Evolutionary conservation across 495 filamentous ascomycete species (phyloP).

Genomic region (Trichoderma orchidacearum): DNA sequence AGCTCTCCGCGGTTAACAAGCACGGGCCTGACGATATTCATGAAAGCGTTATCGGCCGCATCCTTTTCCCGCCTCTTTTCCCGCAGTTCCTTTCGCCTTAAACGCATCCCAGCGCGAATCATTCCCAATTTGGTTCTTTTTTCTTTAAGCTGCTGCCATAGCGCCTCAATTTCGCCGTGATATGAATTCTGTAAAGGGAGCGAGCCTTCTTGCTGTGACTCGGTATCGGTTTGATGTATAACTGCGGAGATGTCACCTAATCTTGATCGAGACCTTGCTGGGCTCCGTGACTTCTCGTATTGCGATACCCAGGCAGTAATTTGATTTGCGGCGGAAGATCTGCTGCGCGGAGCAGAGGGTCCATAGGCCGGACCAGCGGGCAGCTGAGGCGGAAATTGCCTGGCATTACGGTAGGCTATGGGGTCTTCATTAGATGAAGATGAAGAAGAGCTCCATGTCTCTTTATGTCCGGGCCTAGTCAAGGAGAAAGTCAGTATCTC

Average conservation of each 20-base stretch:
- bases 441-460: not conserved
- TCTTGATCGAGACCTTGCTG: not conserved
- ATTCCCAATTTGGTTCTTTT: slow-evolving; percentile 5
- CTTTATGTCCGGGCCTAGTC: not conserved
- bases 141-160: slow-evolving; percentile 8
- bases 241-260: not conserved
- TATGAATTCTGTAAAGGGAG: not conserved
- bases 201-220: slow-evolving; percentile 5
- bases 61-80: slow-evolving; percentile 8
- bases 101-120: slow-evolving; percentile 6
- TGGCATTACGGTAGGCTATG: not conserved
- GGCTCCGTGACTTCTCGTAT: not conserved
- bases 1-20: slow-evolving; percentile 5
- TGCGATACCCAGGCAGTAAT: not conserved
- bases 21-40: slow-evolving; percentile 12
- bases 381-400: not conserved
- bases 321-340: not conserved
- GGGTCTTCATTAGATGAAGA: not conserved
- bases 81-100: slow-evolving; percentile 10
- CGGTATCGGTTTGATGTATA: not conserved
- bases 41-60: slow-evolving; percentile 13
- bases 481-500: not conserved
- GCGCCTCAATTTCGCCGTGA: slow-evolving; percentile 1
- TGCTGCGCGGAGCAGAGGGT: not conserved
- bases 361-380: not conserved